Conservation (phyloP, 306 rosid species). For the Abrus precatorius region DNA sequence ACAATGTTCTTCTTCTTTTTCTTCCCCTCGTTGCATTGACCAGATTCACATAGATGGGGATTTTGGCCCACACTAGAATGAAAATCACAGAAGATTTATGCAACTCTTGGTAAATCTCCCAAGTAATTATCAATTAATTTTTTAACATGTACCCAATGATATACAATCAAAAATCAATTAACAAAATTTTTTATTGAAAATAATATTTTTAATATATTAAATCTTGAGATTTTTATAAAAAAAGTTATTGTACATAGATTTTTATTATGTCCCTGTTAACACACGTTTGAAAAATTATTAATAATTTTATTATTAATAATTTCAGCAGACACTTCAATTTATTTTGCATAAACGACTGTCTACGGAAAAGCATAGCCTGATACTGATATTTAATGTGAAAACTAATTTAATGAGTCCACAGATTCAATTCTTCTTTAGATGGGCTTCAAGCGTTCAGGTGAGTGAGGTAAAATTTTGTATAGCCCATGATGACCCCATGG, state of each 20-base stretch:
- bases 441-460: not conserved
- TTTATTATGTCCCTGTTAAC: too few species aligned
- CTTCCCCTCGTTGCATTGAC: constrained; percentile 31
- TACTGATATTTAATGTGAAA: not conserved
- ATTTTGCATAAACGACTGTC: not conserved
- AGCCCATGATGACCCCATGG: constrained; percentile 4
- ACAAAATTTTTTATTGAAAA: too few species aligned
- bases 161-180: too few species aligned
- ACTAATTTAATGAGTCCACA: not conserved
- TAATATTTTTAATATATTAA: too few species aligned
- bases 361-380: not conserved
- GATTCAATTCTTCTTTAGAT: constrained; percentile 12
- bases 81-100: constrained; percentile 1
- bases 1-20: constrained; percentile 35
- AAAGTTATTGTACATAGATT: too few species aligned
- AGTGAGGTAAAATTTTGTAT: not conserved
- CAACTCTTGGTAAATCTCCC: not conserved
- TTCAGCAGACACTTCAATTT: too few species aligned
- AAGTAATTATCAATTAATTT: not conserved
- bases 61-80: constrained; percentile 54
- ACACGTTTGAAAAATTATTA: too few species aligned
- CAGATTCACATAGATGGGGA: constrained; percentile 47
- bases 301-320: too few species aligned
- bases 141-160: too few species aligned
- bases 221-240: too few species aligned